These are phyloP conservation scores for Tetratostichococcus sp. DNA, from an alignment of 139 green algal species.

Conservation along the genomic window DNA sequence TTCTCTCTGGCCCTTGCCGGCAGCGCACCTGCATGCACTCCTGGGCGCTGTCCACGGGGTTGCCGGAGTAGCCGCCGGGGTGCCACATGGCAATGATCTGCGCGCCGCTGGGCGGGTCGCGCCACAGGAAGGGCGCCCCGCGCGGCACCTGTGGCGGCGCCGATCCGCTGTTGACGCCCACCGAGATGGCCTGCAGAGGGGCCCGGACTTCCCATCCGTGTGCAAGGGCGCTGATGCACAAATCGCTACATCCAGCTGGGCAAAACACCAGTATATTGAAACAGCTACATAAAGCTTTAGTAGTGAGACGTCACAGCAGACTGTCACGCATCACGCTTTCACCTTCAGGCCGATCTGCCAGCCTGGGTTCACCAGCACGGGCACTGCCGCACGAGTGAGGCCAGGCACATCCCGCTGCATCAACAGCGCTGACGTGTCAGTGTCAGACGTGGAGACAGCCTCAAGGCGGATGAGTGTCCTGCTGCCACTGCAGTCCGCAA, in stretches of 20 bases:
- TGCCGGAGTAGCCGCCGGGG: constrained; percentile 31
- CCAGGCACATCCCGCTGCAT: constrained; percentile 55
- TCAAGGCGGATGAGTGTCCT: no score
- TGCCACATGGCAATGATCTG: constrained; percentile 7
- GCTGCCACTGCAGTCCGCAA: no score
- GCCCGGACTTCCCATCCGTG: no score
- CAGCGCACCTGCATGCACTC: constrained; percentile 25
- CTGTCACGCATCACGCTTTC: no score
- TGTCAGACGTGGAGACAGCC: no score
- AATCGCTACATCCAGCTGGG: no score
- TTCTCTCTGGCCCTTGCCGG: no score
- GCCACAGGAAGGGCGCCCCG: constrained; percentile 39
- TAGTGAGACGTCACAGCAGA: no score
- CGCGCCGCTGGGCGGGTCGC: constrained; percentile 8
- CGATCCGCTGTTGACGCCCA: constrained; percentile 35
- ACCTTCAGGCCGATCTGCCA: neutral
- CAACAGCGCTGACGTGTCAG: no score
- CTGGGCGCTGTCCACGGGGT: constrained; percentile 17
- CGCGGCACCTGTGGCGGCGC: constrained; percentile 35
- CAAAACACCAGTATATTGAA: no score
- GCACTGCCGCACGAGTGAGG: constrained; percentile 45
- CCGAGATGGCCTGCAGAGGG: constrained; percentile 20
- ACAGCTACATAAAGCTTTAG: no score
- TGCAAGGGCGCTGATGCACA: no score
- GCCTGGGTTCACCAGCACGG: constrained; percentile 26